These are phyloP conservation scores for Cadophora malorum DNA, from an alignment of 2,329 filamentous ascomycete species.

Conservation along the genomic window DNA sequence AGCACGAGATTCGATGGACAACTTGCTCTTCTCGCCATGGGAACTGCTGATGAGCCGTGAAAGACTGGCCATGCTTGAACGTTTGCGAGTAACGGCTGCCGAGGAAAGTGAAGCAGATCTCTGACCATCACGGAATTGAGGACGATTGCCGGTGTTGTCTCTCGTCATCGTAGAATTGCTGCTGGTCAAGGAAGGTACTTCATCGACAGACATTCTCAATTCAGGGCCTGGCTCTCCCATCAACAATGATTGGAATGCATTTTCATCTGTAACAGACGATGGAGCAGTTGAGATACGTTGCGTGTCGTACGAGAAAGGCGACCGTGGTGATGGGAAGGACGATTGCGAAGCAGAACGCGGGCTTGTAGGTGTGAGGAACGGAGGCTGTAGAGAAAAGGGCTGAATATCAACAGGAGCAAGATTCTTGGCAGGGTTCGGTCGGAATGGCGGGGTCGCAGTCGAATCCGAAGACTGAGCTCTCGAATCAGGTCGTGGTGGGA, in stretches of 20 bases:
- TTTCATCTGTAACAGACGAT: constrained; percentile 75
- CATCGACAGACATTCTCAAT: constrained; percentile 72
- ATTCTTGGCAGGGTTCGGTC: constrained; percentile 48
- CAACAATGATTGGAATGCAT: constrained; percentile 71
- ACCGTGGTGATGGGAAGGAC: constrained; percentile 67
- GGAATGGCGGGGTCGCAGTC: constrained; percentile 43
- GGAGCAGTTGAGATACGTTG: constrained; percentile 77
- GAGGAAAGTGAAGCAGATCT: constrained; percentile 68
- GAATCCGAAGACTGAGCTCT: constrained; percentile 46
- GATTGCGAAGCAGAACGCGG: constrained; percentile 67
- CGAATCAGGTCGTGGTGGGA: constrained; percentile 46
- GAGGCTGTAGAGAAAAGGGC: constrained; percentile 50
- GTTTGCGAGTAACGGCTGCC: constrained; percentile 69
- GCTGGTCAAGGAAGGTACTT: constrained; percentile 76
- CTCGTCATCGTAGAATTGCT: constrained; percentile 79
- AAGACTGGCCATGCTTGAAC: constrained; percentile 78
- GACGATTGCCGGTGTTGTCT: constrained; percentile 58
- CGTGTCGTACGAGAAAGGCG: constrained; percentile 72
- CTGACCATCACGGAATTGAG: constrained; percentile 60
- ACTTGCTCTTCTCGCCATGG: constrained; percentile 76
- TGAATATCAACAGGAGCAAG: constrained; percentile 59
- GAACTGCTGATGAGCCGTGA: constrained; percentile 78
- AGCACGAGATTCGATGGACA: constrained; percentile 67
- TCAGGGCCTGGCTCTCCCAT: constrained; percentile 79
- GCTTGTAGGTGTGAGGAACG: constrained; percentile 61